Base-by-base conservation (phyloP, 106 monocot genomes). In the Iris macrosiphon region DNA sequence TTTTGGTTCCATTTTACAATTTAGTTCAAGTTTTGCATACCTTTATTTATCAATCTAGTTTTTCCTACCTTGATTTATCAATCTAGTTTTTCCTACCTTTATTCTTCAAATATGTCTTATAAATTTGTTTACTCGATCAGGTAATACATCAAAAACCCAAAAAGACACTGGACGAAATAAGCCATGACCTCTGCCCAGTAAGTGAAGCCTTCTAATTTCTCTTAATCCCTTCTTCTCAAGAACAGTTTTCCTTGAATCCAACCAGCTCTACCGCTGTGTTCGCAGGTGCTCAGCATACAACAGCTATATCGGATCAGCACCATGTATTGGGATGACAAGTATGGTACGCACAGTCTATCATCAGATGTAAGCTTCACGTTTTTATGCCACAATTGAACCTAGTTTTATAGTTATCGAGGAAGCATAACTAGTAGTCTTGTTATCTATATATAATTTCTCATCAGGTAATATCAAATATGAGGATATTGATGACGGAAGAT, bases 261-360 rank as follows among this genome's bases (percentile, higher is more conserved):
- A 80, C 52, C 52, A 75, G 45, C 37, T 62, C 15, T 67, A 49
- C 25, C 50, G 9, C 60, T 59, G 14, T 14, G 39, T 59, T 62
- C 26, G 35, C 73, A 98, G 98, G 82, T 87, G 20, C 80, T 98
- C 62, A 91, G 90, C 59, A 90, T 91, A 72, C 98, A 91, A 53
- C 98, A 98, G 51, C 56, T 98, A 34, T 98, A 98, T 61, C 59
- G 98, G 32, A 98, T 98, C 69, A 87, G 98, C 46, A 98, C 98
- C 16, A 91, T 98, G 98, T 98, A 98, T 60, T 98, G 98, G 98
- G 98, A 98, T 73, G 98, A 98, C 49, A 98, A 90, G 61, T 98
- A 91, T 71, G 90, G 90, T n/a, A 98, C 98, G n/a, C 86, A 98
- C 31, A 98, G 87, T 47, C 83, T 98, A 3, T 74, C 98, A 14